Conservation (phyloP, 345 rosid genomes). For the Streptanthus diversifolius region DNA sequence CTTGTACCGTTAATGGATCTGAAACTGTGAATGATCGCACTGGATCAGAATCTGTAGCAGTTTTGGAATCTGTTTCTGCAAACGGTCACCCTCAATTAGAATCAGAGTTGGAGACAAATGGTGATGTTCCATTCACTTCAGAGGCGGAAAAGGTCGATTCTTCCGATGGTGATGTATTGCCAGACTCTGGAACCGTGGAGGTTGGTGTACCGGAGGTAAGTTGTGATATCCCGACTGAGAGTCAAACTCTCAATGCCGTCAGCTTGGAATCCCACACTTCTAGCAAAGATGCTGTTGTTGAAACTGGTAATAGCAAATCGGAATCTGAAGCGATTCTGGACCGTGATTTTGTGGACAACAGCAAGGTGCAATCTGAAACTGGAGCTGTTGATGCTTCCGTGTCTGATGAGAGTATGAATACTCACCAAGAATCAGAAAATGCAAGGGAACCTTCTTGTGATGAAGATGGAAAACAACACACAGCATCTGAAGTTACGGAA, state of each 20-base stretch:
- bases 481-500: slow-evolving; percentile 29
- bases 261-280: slow-evolving; percentile 20
- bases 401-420: slow-evolving; percentile 18
- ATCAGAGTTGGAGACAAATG: slow-evolving; percentile 17
- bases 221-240: slow-evolving; percentile 12
- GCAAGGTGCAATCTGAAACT: slow-evolving; percentile 29
- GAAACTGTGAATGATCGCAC: slow-evolving; percentile 15
- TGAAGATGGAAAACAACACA: slow-evolving; percentile 25
- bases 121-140: slow-evolving; percentile 1
- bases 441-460: slow-evolving; percentile 19
- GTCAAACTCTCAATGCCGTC: neutral
- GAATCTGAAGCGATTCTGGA: slow-evolving; percentile 24
- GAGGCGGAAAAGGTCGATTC: slow-evolving; percentile 20
- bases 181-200: slow-evolving; percentile 10
- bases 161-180: slow-evolving; percentile 21
- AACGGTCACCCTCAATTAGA: slow-evolving; percentile 14
- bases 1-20: slow-evolving; percentile 11
- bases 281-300: slow-evolving; percentile 16
- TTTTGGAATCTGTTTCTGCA: slow-evolving; percentile 18
- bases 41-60: slow-evolving; percentile 23
- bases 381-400: slow-evolving; percentile 24
- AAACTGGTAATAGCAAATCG: slow-evolving; percentile 13
- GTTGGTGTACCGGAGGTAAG: slow-evolving; percentile 21
- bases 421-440: slow-evolving; percentile 30
- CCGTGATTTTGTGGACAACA: slow-evolving; percentile 15